These are phyloP conservation scores for Lippia alba DNA, from an alignment of 305 asterid species.

Conservation along the genomic window DNA sequence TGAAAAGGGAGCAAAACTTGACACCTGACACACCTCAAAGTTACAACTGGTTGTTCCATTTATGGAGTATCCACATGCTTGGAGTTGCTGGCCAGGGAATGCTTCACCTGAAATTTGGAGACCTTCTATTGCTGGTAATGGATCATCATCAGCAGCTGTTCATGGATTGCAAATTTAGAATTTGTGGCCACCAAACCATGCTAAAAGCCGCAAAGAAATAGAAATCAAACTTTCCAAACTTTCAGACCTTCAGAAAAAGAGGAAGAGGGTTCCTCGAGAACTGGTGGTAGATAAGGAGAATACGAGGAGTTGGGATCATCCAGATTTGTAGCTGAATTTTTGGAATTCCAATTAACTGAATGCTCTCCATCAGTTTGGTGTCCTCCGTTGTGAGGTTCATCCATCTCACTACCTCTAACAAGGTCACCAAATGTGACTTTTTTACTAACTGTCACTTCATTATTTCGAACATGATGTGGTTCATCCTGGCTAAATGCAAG, in stretches of 20 bases:
- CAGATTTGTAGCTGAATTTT: slow-evolving; percentile 51
- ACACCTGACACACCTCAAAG: slow-evolving; percentile 73
- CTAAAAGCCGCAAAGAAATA: slow-evolving; percentile 31
- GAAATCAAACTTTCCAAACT: slow-evolving; percentile 24
- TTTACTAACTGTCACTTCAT: slow-evolving; percentile 64
- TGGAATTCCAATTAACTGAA: slow-evolving; percentile 61
- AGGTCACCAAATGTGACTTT: slow-evolving; percentile 90
- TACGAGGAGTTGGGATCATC: slow-evolving; percentile 90
- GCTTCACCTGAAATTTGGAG: slow-evolving; percentile 98
- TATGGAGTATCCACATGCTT: slow-evolving; percentile 89
- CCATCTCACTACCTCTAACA: slow-evolving; percentile 71
- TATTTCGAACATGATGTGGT: slow-evolving; percentile 45
- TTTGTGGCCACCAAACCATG: slow-evolving; percentile 36
- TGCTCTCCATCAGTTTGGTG: slow-evolving; percentile 67
- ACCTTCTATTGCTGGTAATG: slow-evolving; percentile 90
- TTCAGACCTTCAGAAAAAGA: slow-evolving; percentile 90
- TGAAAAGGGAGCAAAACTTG: slow-evolving; percentile 11
- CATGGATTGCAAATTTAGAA: slow-evolving; percentile 40
- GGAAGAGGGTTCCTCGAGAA: slow-evolving; percentile 93
- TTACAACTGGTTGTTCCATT: slow-evolving; percentile 99
- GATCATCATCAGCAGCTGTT: slow-evolving; percentile 98
- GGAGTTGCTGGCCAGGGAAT: slow-evolving; percentile 88
- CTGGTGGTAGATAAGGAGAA: slow-evolving; percentile 87
- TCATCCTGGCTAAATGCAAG: slow-evolving; percentile 50
- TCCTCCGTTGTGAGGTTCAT: slow-evolving; percentile 67